These are phyloP conservation scores for Plasmodiophora brassicae DNA, from an alignment of 208 protist genomes.

Conservation along the genomic window DNA sequence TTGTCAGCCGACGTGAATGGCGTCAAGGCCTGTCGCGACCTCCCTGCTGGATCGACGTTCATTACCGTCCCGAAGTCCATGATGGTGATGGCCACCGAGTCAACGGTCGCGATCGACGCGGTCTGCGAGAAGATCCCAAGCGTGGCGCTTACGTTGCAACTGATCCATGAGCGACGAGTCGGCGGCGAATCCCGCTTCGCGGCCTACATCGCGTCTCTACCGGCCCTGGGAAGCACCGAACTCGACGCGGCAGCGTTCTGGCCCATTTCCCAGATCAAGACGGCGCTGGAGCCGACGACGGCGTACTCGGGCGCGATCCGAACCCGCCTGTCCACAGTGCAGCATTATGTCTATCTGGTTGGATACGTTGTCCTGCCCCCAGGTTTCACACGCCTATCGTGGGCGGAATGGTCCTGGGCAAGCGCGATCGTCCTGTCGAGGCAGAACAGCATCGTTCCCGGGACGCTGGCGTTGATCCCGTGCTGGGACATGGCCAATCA, in stretches of 20 bases:
- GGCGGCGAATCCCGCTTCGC: no score
- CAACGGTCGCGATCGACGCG: neutral
- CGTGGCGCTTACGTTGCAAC: neutral
- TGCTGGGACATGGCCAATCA: slow-evolving; percentile 21
- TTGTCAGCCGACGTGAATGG: neutral
- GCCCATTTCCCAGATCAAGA: neutral
- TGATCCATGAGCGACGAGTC: neutral
- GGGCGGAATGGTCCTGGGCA: slow-evolving; percentile 17
- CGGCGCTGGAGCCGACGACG: neutral
- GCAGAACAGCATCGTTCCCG: neutral
- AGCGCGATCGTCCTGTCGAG: slow-evolving; percentile 15
- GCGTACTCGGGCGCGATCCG: neutral
- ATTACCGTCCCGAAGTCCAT: neutral
- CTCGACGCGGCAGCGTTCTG: neutral
- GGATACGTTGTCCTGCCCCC: neutral
- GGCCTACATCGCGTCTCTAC: neutral
- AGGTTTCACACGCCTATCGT: neutral
- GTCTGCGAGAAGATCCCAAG: neutral
- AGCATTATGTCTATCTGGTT: slow-evolving; percentile 22
- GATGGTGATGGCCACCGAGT: neutral
- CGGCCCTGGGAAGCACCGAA: neutral
- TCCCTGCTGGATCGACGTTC: neutral
- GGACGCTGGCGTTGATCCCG: neutral
- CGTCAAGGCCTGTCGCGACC: neutral
- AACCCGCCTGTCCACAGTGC: neutral